Evolutionary conservation across 768 basidiomycete genomes (phyloP).

Genomic region (Rhodocollybia butyracea): DNA sequence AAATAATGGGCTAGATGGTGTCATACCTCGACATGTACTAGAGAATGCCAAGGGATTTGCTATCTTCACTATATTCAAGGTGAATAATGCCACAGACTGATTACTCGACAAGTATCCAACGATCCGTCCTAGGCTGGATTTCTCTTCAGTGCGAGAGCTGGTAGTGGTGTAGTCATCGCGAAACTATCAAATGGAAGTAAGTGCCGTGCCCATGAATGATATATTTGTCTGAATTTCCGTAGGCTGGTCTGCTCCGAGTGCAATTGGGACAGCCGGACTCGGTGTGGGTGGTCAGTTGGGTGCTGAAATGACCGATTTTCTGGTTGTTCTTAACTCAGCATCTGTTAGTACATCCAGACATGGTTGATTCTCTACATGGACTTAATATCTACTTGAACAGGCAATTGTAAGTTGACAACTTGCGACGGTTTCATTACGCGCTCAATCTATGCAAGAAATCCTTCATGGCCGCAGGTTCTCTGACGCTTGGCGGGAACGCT

Average conservation of each 20-base stretch:
- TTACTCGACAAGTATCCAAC: constrained; percentile 49
- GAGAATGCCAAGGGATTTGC: constrained; percentile 71
- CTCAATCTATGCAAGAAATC: constrained; percentile 44
- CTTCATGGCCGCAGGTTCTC: constrained; percentile 92
- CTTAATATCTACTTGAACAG: constrained; percentile 27
- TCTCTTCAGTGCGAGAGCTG: constrained; percentile 71
- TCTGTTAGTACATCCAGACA: constrained; percentile 52
- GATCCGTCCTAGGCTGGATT: constrained; percentile 46
- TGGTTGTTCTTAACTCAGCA: constrained; percentile 82
- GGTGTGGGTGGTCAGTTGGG: constrained; percentile 80
- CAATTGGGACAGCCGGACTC: constrained; percentile 89
- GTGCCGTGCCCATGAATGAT: constrained; percentile 25
- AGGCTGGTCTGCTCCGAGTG: constrained; percentile 95
- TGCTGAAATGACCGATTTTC: constrained; percentile 88
- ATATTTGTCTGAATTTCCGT: constrained; percentile 6
- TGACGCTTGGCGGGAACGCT: constrained; percentile 89
- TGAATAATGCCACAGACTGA: neutral
- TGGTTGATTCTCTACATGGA: constrained; percentile 8
- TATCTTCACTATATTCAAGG: constrained; percentile 85
- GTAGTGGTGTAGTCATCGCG: constrained; percentile 88
- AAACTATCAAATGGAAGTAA: constrained; percentile 75
- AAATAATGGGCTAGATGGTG: constrained; percentile 79
- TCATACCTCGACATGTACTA: constrained; percentile 48
- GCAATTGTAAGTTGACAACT: constrained; percentile 54
- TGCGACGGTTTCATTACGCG: neutral